These are phyloP conservation scores for Barnettozyma sucrosica DNA, from an alignment of 805 yeast genomes.

Conservation along the genomic window DNA sequence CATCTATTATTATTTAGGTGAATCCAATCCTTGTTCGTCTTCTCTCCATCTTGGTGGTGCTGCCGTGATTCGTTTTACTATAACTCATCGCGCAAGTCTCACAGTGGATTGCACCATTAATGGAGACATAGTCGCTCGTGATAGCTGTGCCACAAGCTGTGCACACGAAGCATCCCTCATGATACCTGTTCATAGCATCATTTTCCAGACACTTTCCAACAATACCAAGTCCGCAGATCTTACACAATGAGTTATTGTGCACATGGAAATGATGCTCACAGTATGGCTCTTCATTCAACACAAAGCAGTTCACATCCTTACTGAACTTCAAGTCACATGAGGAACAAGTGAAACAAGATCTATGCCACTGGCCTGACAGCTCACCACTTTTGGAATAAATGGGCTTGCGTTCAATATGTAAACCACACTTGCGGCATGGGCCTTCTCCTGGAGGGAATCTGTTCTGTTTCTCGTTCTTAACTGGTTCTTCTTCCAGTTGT, in stretches of 20 bases:
- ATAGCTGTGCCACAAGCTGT: slow-evolving; percentile 48
- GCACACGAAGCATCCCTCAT: slow-evolving; percentile 68
- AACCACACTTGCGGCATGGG: slow-evolving; percentile 72
- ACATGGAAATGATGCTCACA: slow-evolving; percentile 75
- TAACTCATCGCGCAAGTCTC: slow-evolving; percentile 30
- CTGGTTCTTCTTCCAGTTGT: not conserved
- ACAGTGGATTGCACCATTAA: slow-evolving; percentile 45
- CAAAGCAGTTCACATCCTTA: slow-evolving; percentile 66
- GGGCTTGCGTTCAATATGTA: slow-evolving; percentile 52
- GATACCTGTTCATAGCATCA: slow-evolving; percentile 67
- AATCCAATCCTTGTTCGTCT: slow-evolving; percentile 25
- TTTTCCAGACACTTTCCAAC: slow-evolving; percentile 90
- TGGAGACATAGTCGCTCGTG: slow-evolving; percentile 48
- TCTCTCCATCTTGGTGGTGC: slow-evolving; percentile 18
- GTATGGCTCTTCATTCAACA: slow-evolving; percentile 70
- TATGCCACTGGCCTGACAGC: slow-evolving; percentile 90
- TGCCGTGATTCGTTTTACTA: not conserved
- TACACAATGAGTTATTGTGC: slow-evolving; percentile 70
- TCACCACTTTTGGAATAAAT: slow-evolving; percentile 82
- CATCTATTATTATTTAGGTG: slow-evolving; percentile 8
- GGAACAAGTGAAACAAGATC: slow-evolving; percentile 74
- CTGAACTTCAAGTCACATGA: slow-evolving; percentile 53
- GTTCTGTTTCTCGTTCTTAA: not conserved
- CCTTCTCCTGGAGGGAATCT: slow-evolving; percentile 58
- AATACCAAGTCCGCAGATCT: slow-evolving; percentile 64